A percentile compares a stretch with the other conserved stretches of the same genome.
phyloP scores from a whole-genome alignment of 352 stramenopile genomes.

The Phytophthora vignae region DNA sequence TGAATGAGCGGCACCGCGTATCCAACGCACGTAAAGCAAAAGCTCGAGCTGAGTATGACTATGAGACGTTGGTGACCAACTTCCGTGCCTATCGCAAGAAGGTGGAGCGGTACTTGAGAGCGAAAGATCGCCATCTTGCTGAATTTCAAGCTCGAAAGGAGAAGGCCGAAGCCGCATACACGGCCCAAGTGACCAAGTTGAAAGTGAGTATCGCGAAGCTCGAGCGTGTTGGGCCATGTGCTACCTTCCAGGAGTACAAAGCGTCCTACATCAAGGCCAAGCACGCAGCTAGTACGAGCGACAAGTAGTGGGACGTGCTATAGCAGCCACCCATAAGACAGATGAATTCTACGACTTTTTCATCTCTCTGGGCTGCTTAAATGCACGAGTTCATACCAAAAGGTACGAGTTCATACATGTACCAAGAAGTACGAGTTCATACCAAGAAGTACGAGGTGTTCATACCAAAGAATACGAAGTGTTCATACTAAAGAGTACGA shows the following conservation, averaged over 20 bases:
- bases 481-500: slow-evolving; percentile 6
- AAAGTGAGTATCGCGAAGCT: neutral
- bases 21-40: neutral
- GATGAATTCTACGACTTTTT: neutral
- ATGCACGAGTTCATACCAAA: neutral
- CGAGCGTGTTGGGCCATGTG: neutral
- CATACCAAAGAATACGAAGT: neutral
- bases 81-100: neutral
- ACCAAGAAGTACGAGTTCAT: slow-evolving; percentile 8
- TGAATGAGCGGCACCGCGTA: neutral
- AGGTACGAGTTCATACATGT: slow-evolving; percentile 2
- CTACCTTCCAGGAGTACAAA: slow-evolving; percentile 6
- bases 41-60: neutral
- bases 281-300: neutral
- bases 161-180: neutral
- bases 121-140: neutral
- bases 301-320: neutral
- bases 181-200: neutral
- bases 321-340: neutral
- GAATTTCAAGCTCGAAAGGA: neutral
- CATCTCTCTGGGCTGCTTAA: neutral
- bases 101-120: neutral
- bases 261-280: neutral
- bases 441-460: neutral
- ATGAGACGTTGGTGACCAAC: neutral